Evolutionary conservation across 1,284 basidiomycete genomes (phyloP), one percentile per base, ranked within the genome.

Genomic region (Ganoderma sp.): DNA sequence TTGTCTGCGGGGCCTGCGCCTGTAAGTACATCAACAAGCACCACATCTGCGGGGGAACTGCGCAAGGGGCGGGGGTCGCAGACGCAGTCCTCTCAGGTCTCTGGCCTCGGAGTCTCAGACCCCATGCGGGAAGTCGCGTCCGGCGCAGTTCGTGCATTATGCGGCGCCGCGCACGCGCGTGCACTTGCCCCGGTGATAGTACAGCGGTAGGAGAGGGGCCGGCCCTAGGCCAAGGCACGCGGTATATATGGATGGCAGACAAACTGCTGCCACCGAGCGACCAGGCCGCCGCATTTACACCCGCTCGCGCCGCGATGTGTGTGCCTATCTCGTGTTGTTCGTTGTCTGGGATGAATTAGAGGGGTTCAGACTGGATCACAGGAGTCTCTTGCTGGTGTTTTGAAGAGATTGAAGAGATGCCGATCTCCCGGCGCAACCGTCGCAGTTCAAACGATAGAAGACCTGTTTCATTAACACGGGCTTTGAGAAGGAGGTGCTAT

Each of bases 381-480:
- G 19, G 54, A 34, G 54, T n/a, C 54, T 14, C 6, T 4, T 56
- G 15, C 15, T 34, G 6, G 3, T 25, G 48, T 52, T 22, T 52
- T 52, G 28, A 7, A 25, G 5, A 56, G 14, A 34, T 52, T 52
- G 28, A 2, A 25, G 19, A 56, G 14, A 34, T 39, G 37, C 39
- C 34, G 37, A 8, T 19, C 56, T 22, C 34, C n/a, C 15, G 34
- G 9, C 56, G n/a, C 19, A 39, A 58, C 34, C 25, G 25, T 28
- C 25, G 56, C 37, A 39, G 56, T 28, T 58, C 34, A 58, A 39
- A 39, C n/a, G 56, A 58, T 58, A 8, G 56, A 58, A 58, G 56
- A 9, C n/a, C 34, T n/a, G 34, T 19, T 56, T 10, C 17, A 56
- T 56, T 28, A 56, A 56, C 8, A 10, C 3, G n/a, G 37, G 4